Conservation (phyloP, 768 basidiomycete genomes). For the Boletus subcaerulescens region DNA sequence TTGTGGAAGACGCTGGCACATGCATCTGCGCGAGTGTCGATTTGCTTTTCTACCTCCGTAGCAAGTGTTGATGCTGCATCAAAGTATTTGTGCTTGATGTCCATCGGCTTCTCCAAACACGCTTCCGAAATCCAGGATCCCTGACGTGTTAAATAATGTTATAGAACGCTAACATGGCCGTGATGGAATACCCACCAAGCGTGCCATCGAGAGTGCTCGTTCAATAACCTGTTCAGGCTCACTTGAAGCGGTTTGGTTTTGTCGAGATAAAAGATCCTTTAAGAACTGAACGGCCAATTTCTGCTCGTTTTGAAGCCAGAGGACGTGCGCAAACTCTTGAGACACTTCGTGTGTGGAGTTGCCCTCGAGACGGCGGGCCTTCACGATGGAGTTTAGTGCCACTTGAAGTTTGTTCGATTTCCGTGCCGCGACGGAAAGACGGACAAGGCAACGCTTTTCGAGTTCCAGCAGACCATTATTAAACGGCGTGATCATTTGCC, state of each 20-base stretch:
- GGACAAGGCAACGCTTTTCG: conserved; percentile 69
- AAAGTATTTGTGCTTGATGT: conserved; percentile 73
- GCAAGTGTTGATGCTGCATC: conserved; percentile 49
- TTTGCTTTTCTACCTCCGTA: conserved; percentile 20
- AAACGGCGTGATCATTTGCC: conserved; percentile 59
- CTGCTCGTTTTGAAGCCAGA: conserved; percentile 88
- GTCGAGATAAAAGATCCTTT: conserved; percentile 34
- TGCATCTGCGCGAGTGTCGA: conserved; percentile 20
- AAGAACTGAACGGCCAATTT: conserved; percentile 76
- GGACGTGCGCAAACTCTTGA: conserved; percentile 83
- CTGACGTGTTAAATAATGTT: conserved; percentile 37
- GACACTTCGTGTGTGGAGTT: conserved; percentile 51
- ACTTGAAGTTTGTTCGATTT: conserved; percentile 67
- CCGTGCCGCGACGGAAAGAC: conserved; percentile 71
- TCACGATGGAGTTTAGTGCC: conserved; percentile 80
- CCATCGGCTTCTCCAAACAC: conserved; percentile 71
- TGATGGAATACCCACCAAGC: conserved; percentile 49
- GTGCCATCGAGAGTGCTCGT: conserved; percentile 52
- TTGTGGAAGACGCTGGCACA: conserved; percentile 68
- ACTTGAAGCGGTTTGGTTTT: conserved; percentile 5
- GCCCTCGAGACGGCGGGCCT: conserved; percentile 62
- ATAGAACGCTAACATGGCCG: not conserved
- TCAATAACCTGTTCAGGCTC: conserved; percentile 19
- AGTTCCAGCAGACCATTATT: conserved; percentile 48
- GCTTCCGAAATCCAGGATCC: conserved; percentile 91